Evolutionary conservation across 495 filamentous ascomycete species (phyloP).

Genomic region (Daldinia concentrica): DNA sequence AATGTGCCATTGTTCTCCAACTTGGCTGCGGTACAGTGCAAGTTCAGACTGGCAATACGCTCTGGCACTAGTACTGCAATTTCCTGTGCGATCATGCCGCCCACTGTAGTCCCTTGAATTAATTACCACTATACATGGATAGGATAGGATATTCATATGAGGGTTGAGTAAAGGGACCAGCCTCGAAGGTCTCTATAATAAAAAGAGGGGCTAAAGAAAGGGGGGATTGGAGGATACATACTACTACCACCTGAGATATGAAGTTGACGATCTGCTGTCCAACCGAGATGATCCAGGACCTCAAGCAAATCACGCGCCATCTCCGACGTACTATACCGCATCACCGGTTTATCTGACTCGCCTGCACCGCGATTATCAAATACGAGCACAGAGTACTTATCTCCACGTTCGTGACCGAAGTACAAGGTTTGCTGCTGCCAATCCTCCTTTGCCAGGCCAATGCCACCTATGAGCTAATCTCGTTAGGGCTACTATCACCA

Average conservation of each 20-base stretch:
- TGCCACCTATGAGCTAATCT: constrained; percentile 58
- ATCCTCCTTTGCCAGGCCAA: constrained; percentile 56
- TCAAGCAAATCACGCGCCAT: constrained; percentile 74
- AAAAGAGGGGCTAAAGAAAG: not conserved
- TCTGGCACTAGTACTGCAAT: constrained; percentile 65
- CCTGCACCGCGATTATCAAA: constrained; percentile 77
- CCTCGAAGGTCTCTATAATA: not conserved
- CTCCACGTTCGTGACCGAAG: constrained; percentile 68
- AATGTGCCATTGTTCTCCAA: constrained; percentile 66
- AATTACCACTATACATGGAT: not conserved
- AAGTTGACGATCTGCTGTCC: constrained; percentile 65
- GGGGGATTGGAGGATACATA: constrained; percentile 3
- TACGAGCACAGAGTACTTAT: constrained; percentile 68
- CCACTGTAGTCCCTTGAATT: constrained; percentile 54
- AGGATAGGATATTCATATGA: not conserved
- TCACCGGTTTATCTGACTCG: constrained; percentile 69
- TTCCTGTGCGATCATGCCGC: constrained; percentile 82
- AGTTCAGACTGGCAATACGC: constrained; percentile 67
- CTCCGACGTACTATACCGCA: constrained; percentile 70
- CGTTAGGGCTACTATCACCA: not conserved
- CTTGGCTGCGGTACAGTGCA: constrained; percentile 70
- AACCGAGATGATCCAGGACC: constrained; percentile 68
- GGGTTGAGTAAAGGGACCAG: not conserved
- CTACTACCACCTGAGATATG: constrained; percentile 72
- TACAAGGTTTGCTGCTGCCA: constrained; percentile 75